These are phyloP conservation scores for Mimosa bimucronata DNA, from an alignment of 306 rosid species.

Conservation along the genomic window DNA sequence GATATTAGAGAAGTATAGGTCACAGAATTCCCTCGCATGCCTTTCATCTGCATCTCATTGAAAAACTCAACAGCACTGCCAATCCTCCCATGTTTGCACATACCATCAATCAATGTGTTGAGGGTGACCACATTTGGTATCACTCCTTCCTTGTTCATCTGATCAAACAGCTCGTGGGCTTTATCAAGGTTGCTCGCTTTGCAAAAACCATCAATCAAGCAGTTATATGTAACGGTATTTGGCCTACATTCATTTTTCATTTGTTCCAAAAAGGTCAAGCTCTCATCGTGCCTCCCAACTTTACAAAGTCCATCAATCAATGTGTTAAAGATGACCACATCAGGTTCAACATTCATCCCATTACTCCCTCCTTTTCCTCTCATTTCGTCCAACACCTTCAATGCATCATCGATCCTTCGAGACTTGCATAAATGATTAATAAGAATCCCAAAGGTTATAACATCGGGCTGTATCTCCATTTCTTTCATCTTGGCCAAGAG, in stretches of 20 bases:
- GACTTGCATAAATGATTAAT: slow-evolving; percentile 67
- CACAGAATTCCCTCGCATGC: slow-evolving; percentile 57
- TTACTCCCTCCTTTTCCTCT: slow-evolving; percentile 43
- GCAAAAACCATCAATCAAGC: slow-evolving; percentile 68
- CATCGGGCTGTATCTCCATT: slow-evolving; percentile 54
- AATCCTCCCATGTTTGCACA: slow-evolving; percentile 72
- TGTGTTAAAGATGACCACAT: slow-evolving; percentile 65
- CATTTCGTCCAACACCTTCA: slow-evolving; percentile 61
- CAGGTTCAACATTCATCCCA: slow-evolving; percentile 51
- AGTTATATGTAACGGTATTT: slow-evolving; percentile 62
- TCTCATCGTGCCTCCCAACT: slow-evolving; percentile 85
- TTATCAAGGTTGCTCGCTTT: slow-evolving; percentile 63
- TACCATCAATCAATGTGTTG: slow-evolving; percentile 66
- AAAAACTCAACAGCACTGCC: slow-evolving; percentile 64
- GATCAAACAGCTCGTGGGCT: slow-evolving; percentile 55
- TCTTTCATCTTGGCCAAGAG: slow-evolving; percentile 71
- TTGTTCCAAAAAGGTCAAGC: slow-evolving; percentile 60
- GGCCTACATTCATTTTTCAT: slow-evolving; percentile 65
- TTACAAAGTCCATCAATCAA: slow-evolving; percentile 84
- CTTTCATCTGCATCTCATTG: slow-evolving; percentile 57
- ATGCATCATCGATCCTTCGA: slow-evolving; percentile 72
- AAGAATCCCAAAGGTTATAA: slow-evolving; percentile 69
- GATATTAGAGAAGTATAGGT: slow-evolving; percentile 66
- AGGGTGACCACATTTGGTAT: slow-evolving; percentile 68
- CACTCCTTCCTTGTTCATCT: slow-evolving; percentile 64